These are phyloP conservation scores for Phytophthora tubulina DNA, from an alignment of 352 stramenopile species.

Conservation along the genomic window DNA sequence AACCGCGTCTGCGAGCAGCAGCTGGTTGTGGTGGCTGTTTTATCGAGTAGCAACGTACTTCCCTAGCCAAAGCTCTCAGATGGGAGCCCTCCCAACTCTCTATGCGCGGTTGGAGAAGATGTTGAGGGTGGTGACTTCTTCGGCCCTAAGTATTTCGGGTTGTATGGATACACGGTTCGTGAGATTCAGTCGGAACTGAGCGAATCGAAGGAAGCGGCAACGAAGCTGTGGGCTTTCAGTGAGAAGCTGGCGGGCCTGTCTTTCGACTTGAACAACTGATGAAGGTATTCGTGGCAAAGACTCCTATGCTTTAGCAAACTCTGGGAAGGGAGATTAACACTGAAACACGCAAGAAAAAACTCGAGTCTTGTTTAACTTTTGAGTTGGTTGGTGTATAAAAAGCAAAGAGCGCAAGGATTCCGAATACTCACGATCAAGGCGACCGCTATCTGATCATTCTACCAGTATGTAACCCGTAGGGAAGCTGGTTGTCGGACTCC, in stretches of 20 bases:
- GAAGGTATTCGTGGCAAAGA: too few species aligned
- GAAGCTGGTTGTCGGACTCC: too few species aligned
- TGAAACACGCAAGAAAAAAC: too few species aligned
- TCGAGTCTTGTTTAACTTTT: too few species aligned
- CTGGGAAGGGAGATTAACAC: too few species aligned
- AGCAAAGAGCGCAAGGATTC: too few species aligned
- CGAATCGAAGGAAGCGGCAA: not conserved
- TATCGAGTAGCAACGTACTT: not conserved
- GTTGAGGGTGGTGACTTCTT: conserved; percentile 47
- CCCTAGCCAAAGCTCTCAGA: conserved; percentile 28
- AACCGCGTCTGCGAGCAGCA: conserved; percentile 39
- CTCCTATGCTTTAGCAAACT: too few species aligned
- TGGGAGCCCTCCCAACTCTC: conserved; percentile 56
- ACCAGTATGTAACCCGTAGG: too few species aligned
- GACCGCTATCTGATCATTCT: too few species aligned
- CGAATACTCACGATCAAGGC: too few species aligned
- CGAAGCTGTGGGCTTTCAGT: conserved; percentile 5
- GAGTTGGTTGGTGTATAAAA: too few species aligned
- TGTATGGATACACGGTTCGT: conserved; percentile 4
- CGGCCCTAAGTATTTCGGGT: not conserved
- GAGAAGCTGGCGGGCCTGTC: not conserved
- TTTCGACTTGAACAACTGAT: conserved; percentile 4
- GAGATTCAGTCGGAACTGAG: not conserved
- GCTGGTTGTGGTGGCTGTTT: conserved; percentile 30
- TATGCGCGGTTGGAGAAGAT: conserved; percentile 40